These are phyloP conservation scores for Aspergillus diversus DNA, from an alignment of 495 filamentous ascomycete genomes.

Conservation along the genomic window DNA sequence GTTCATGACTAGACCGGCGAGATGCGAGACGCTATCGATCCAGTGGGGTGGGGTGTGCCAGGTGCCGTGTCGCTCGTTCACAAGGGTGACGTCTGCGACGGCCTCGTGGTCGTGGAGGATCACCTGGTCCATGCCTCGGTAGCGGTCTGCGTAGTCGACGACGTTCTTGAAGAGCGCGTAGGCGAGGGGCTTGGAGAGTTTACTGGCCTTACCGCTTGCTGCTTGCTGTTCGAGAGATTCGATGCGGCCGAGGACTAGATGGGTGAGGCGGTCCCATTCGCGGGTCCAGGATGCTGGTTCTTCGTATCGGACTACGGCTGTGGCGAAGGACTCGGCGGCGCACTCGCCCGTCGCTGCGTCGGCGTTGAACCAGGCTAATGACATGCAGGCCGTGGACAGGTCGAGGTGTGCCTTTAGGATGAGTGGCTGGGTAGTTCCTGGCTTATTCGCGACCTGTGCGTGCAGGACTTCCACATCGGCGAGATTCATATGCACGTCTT, in stretches of 20 bases:
- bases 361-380: slow-evolving; percentile 7
- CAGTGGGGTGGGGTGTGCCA: slow-evolving; percentile 34
- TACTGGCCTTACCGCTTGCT: slow-evolving; percentile 28
- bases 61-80: slow-evolving; percentile 17
- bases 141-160: slow-evolving; percentile 40
- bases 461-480: slow-evolving; percentile 28
- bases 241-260: slow-evolving; percentile 60
- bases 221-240: slow-evolving; percentile 42
- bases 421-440: slow-evolving; percentile 30
- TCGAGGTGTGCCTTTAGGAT: slow-evolving; percentile 34
- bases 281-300: slow-evolving; percentile 25
- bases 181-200: slow-evolving; percentile 23
- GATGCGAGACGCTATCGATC: slow-evolving; percentile 56
- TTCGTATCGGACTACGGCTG: slow-evolving; percentile 20
- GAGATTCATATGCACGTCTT: slow-evolving; percentile 31
- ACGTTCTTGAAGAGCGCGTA: slow-evolving; percentile 34
- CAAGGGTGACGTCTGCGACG: slow-evolving; percentile 39
- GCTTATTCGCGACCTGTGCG: slow-evolving; percentile 28
- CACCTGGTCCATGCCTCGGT: slow-evolving; percentile 43
- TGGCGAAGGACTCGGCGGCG: slow-evolving; percentile 32
- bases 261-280: slow-evolving; percentile 41
- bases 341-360: neutral
- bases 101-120: slow-evolving; percentile 43
- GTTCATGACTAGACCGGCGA: slow-evolving; percentile 61
- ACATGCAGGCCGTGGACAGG: slow-evolving; percentile 19